Percentiles rank a stretch among this genome's conserved stretches.
phyloP scores from a whole-genome alignment of 805 yeast species.

The Yarrowia deformans region DNA sequence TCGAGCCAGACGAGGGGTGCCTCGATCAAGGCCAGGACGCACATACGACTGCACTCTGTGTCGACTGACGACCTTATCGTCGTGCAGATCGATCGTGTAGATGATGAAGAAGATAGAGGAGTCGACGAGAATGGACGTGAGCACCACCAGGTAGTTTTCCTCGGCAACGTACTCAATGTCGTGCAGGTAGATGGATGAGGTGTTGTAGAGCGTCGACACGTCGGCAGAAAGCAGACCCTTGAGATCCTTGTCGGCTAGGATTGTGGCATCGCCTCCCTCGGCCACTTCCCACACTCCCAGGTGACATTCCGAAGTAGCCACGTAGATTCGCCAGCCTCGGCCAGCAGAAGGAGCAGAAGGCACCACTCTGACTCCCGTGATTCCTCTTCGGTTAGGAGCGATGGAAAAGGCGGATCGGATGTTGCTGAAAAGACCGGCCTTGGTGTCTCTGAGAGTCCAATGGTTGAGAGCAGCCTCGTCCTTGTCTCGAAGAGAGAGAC shows the following conservation, averaged over 20 bases:
- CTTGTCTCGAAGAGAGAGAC: conserved; percentile 20
- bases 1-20: conserved; percentile 59
- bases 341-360: not conserved
- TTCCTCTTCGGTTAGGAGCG: conserved; percentile 9
- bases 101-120: conserved; percentile 56
- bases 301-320: conserved; percentile 56
- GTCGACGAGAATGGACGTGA: conserved; percentile 55
- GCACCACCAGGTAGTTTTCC: conserved; percentile 56
- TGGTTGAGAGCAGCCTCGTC: conserved; percentile 17
- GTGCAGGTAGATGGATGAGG: conserved; percentile 57
- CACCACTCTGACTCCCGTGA: not conserved
- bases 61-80: conserved; percentile 62
- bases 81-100: conserved; percentile 61
- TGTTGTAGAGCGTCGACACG: conserved; percentile 56
- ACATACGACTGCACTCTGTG: conserved; percentile 65
- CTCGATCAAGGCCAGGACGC: conserved; percentile 41
- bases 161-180: conserved; percentile 64
- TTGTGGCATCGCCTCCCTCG: conserved; percentile 55
- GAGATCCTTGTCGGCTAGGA: conserved; percentile 51
- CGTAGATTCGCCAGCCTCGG: conserved; percentile 46
- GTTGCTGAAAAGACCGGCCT: conserved; percentile 29
- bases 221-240: conserved; percentile 53
- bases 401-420: conserved; percentile 22
- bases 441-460: conserved; percentile 31
- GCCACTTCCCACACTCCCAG: conserved; percentile 60